A percentile compares a stretch with the other conserved stretches of the same genome.
Conservation (phyloP, 2,329 filamentous ascomycete species). For the Onygena corvina region DNA sequence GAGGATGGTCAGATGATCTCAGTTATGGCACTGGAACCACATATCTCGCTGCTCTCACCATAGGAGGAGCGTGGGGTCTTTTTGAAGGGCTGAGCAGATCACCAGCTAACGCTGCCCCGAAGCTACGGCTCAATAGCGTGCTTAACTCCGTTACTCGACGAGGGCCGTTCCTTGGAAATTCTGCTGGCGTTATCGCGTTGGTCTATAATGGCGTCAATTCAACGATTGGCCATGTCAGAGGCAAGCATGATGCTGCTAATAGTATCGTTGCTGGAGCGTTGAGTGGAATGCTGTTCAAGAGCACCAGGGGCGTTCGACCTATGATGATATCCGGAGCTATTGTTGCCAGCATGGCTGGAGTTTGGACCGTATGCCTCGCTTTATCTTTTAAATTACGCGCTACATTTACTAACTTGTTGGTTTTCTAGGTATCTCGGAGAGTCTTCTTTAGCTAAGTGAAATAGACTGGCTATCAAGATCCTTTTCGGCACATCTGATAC, state of each 20-base stretch:
- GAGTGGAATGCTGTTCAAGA: constrained; percentile 93
- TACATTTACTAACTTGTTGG: constrained; percentile 16
- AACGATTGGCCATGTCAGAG: constrained; percentile 62
- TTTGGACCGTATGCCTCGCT: constrained; percentile 63
- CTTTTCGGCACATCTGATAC: not conserved
- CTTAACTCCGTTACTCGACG: constrained; percentile 87
- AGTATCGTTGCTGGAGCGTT: constrained; percentile 73
- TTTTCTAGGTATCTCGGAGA: constrained; percentile 39
- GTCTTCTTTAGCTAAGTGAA: constrained; percentile 29
- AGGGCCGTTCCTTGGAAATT: constrained; percentile 92
- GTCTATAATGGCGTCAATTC: constrained; percentile 92
- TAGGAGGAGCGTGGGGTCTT: constrained; percentile 86
- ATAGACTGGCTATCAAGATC: not conserved
- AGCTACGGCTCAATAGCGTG: constrained; percentile 84
- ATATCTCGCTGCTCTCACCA: constrained; percentile 72
- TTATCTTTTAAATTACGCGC: constrained; percentile 8
- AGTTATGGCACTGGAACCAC: constrained; percentile 95
- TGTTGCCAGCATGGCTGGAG: constrained; percentile 71
- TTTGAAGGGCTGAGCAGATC: constrained; percentile 72
- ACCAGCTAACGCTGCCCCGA: constrained; percentile 62
- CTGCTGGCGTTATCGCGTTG: constrained; percentile 87
- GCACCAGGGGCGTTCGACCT: constrained; percentile 73
- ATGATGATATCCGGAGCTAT: constrained; percentile 93
- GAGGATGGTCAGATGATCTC: constrained; percentile 95
- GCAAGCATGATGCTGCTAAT: constrained; percentile 83